Base-by-base conservation (phyloP, 306 rosid genomes). In the Cucurbita pepo region DNA sequence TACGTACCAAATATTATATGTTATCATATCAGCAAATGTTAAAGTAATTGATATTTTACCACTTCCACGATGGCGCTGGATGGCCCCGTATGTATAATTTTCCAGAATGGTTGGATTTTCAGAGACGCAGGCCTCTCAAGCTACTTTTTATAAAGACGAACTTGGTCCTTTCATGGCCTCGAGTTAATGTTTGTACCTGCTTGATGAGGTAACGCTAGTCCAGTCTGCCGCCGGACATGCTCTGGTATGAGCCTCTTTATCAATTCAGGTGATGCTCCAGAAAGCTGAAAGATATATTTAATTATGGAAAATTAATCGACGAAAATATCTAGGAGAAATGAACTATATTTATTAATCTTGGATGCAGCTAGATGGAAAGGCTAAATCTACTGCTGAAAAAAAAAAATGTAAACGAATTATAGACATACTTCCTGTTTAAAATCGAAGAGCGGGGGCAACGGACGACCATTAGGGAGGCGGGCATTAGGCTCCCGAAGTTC, bases 401-500 rank as follows among this genome's bases (percentile, higher is more conserved):
- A 3, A 62, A 9, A 16, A 62, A 62, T 5, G 53, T 41, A 18
- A 16, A 82, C 41, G 52, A 76, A 60, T 70, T 65, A 69, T 75
- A 65, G 67, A 83, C 94, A 19, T 86, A 93, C 98, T 80, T 93
- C 98, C 83, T 90, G 94, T 83, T 85, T 89, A 65, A 93, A 93
- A 87, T 90, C 83, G 86, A 93, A 93, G 73, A 93, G 91, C 0
- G 86, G 86, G 1, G 98, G 97, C 85, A 90, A 81, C 1, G 83
- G 87, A 73, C 94, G 96, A 19, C 97, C 96, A 83, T 83, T 90
- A 14, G 97, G 94, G 50, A 93, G 89, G 44, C 94, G 88, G 56
- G 89, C 88, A 73, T 86, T 90, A 56, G 96, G 92, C 38, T 88
- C 97, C 45, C 97, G 96, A 36, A 93, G 97, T 81, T 90, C 98